phyloP scores from a whole-genome alignment of 805 yeast genomes.

The Wickerhamomyces tratensis region DNA sequence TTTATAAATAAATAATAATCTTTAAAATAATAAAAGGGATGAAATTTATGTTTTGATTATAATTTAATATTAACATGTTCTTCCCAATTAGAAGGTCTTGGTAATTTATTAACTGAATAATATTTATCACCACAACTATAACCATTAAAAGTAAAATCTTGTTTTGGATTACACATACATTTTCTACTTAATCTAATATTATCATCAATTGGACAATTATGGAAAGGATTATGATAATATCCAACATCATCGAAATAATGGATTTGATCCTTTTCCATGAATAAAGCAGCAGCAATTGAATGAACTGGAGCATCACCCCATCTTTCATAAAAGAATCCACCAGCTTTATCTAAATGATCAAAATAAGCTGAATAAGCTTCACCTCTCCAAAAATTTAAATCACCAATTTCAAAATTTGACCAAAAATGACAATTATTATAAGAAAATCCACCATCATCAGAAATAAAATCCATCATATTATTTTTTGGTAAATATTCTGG shows the following conservation, averaged over 20 bases:
- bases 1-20: too few species aligned
- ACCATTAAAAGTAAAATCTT: conserved; percentile 69
- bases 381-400: conserved; percentile 64
- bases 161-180: conserved; percentile 63
- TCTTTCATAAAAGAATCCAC: conserved; percentile 90
- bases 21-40: too few species aligned
- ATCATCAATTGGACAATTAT: conserved; percentile 67
- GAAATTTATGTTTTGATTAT: too few species aligned
- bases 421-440: conserved; percentile 85
- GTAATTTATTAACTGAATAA: conserved; percentile 42
- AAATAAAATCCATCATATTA: conserved; percentile 61
- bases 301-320: conserved; percentile 97
- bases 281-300: conserved; percentile 76
- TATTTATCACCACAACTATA: conserved; percentile 65
- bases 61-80: conserved; percentile 24
- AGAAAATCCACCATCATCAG: conserved; percentile 60
- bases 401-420: conserved; percentile 84
- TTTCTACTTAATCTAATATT: conserved; percentile 45
- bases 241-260: conserved; percentile 84
- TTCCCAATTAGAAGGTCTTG: conserved; percentile 68
- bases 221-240: conserved; percentile 75
- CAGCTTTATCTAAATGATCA: conserved; percentile 63
- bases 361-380: conserved; percentile 65
- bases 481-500: conserved; percentile 51
- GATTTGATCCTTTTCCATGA: conserved; percentile 57